Percentiles rank a stretch among this genome's conserved stretches.
phyloP scores from a whole-genome alignment of 495 filamentous ascomycete species.

The Aspergillus coremiiformis region DNA sequence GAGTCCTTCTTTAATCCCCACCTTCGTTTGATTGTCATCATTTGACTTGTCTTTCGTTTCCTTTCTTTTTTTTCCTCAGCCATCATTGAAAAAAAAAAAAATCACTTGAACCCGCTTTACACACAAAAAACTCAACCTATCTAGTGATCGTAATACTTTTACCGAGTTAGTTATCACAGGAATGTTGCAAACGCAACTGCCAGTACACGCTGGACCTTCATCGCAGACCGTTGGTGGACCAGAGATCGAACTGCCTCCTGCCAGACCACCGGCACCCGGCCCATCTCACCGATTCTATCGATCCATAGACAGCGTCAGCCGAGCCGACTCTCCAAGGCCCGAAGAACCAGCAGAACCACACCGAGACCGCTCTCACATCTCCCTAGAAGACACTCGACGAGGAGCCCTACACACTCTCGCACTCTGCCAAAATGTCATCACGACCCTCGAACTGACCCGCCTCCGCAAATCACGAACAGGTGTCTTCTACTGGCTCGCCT shows the following conservation, averaged over 20 bases:
- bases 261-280: background rate
- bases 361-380: background rate
- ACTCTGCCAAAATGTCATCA: slow-evolving; percentile 18
- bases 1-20: slow-evolving; percentile 10
- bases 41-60: background rate
- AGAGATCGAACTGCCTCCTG: background rate
- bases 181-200: slow-evolving; percentile 7
- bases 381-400: slow-evolving; percentile 10
- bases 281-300: slow-evolving; percentile 11
- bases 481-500: slow-evolving; percentile 16
- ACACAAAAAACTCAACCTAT: background rate
- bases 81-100: background rate
- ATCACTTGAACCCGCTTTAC: background rate
- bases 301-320: background rate
- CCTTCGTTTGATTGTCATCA: slow-evolving; percentile 12
- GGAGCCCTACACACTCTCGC: slow-evolving; percentile 16
- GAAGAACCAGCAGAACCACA: background rate
- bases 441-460: slow-evolving; percentile 18
- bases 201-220: background rate
- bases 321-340: background rate
- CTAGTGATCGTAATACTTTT: background rate
- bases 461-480: slow-evolving; percentile 21
- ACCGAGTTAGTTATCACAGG: background rate
- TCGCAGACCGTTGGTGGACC: slow-evolving; percentile 1
- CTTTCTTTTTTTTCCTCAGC: background rate